Conservation (phyloP, 2,329 filamentous ascomycete species). For the Fusarium sp. region DNA sequence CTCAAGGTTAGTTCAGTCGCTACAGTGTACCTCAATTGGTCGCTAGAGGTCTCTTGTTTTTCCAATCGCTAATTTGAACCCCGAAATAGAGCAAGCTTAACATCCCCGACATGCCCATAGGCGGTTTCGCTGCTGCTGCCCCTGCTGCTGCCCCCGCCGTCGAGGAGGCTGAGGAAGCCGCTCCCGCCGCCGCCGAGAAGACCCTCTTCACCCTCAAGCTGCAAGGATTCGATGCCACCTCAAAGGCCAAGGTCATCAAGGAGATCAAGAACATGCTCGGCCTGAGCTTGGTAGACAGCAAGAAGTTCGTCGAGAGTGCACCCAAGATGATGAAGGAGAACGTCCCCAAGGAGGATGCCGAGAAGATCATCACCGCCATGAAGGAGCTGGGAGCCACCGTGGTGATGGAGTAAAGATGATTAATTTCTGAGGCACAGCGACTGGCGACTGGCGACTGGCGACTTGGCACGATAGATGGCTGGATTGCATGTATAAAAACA, state of each 20-base stretch:
- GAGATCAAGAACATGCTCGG: slow-evolving; percentile 98
- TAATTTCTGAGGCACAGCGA: slow-evolving; percentile 33
- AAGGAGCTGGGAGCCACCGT: slow-evolving; percentile 93
- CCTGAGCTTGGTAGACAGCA: slow-evolving; percentile 96
- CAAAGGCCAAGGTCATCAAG: slow-evolving; percentile 99
- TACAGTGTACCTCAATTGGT: slow-evolving; percentile 26
- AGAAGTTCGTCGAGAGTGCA: slow-evolving; percentile 99
- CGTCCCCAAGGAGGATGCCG: slow-evolving; percentile 97
- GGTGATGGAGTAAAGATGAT: slow-evolving; percentile 81
- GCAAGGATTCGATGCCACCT: slow-evolving; percentile 83
- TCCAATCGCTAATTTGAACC: slow-evolving; percentile 33
- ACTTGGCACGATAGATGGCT: slow-evolving; percentile 52
- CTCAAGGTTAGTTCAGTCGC: slow-evolving; percentile 78
- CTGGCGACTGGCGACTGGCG: slow-evolving; percentile 40
- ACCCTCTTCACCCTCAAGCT: slow-evolving; percentile 98
- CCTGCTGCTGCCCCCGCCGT: slow-evolving; percentile 70
- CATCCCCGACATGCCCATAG: slow-evolving; percentile 96
- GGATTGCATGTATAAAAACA: slow-evolving; percentile 57
- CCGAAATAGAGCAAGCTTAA: slow-evolving; percentile 83
- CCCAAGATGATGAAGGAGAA: slow-evolving; percentile 99
- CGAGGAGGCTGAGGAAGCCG: slow-evolving; percentile 88
- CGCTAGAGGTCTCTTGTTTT: not conserved
- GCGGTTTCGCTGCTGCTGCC: slow-evolving; percentile 83
- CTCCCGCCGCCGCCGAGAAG: slow-evolving; percentile 92
- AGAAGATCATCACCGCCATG: slow-evolving; percentile 96